These are phyloP conservation scores for Malus domestica DNA, from an alignment of 306 rosid genomes.

Conservation along the genomic window DNA sequence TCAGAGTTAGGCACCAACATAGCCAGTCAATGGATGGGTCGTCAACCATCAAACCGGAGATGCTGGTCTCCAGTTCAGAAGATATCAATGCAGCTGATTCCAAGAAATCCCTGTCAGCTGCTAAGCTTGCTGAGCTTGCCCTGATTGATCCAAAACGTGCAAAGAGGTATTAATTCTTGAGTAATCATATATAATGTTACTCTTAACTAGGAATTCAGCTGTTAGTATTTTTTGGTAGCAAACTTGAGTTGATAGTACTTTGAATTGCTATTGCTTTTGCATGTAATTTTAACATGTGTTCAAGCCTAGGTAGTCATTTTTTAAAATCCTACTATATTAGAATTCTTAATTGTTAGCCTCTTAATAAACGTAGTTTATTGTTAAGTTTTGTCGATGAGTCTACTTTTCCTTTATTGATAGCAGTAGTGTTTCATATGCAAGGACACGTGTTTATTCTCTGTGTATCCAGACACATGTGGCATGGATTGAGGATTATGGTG, in stretches of 20 bases:
- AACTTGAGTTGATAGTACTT: background rate
- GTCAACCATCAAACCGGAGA: conserved; percentile 64
- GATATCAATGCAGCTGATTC: conserved; percentile 62
- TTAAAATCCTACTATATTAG: background rate
- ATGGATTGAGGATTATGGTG: background rate
- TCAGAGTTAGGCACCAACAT: conserved; percentile 88
- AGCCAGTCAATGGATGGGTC: conserved; percentile 99
- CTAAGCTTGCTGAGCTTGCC: conserved; percentile 91
- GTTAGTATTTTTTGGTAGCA: background rate
- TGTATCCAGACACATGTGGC: background rate
- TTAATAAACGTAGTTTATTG: background rate
- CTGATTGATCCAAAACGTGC: conserved; percentile 93
- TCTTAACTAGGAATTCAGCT: background rate
- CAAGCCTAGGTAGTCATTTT: background rate
- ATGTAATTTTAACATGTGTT: background rate
- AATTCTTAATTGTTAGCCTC: background rate
- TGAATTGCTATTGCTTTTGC: background rate
- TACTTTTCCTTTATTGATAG: background rate
- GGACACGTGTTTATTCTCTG: background rate
- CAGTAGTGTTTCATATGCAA: background rate
- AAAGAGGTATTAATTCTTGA: conserved; percentile 50
- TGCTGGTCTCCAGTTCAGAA: conserved; percentile 71
- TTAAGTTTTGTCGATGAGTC: background rate
- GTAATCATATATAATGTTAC: background rate
- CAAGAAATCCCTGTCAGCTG: conserved; percentile 78